phyloP scores from a whole-genome alignment of 805 yeast species.

The Candida qinlingensis region DNA sequence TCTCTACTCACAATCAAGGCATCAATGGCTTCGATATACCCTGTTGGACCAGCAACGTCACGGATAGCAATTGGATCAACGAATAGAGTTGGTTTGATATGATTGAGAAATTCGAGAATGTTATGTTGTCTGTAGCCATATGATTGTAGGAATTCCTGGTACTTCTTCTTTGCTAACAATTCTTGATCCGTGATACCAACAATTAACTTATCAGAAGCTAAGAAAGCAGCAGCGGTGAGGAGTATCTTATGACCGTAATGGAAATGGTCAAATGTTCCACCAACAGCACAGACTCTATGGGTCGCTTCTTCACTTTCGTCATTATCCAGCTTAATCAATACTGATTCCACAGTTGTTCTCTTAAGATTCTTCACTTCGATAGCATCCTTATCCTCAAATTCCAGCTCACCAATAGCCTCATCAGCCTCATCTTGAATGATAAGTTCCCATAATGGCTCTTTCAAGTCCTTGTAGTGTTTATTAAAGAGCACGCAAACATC shows the following conservation, averaged over 20 bases:
- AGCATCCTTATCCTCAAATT: slow-evolving; percentile 7
- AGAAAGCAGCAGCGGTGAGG: slow-evolving; percentile 63
- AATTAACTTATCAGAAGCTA: slow-evolving; percentile 51
- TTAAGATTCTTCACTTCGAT: slow-evolving; percentile 9
- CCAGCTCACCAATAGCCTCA: slow-evolving; percentile 6
- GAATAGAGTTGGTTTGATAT: slow-evolving; percentile 39
- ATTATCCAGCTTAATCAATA: slow-evolving; percentile 4
- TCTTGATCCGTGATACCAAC: slow-evolving; percentile 82
- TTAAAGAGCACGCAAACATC: slow-evolving; percentile 21
- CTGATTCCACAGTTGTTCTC: slow-evolving; percentile 1
- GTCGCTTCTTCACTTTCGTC: slow-evolving; percentile 22
- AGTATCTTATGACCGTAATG: slow-evolving; percentile 94
- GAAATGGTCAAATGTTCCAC: slow-evolving; percentile 95
- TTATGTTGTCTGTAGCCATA: slow-evolving; percentile 44
- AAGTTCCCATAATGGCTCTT: slow-evolving; percentile 17
- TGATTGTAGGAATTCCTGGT: slow-evolving; percentile 55
- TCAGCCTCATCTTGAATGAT: slow-evolving; percentile 16
- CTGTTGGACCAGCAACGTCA: slow-evolving; percentile 95
- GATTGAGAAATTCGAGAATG: slow-evolving; percentile 45
- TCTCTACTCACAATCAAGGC: slow-evolving; percentile 80
- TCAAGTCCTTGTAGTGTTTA: slow-evolving; percentile 18
- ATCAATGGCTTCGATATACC: slow-evolving; percentile 63
- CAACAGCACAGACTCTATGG: slow-evolving; percentile 55
- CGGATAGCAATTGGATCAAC: slow-evolving; percentile 58
- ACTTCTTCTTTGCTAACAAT: slow-evolving; percentile 70